These are phyloP conservation scores for Flaveria floridana DNA, from an alignment of 140 eudicot genomes.

Conservation along the genomic window DNA sequence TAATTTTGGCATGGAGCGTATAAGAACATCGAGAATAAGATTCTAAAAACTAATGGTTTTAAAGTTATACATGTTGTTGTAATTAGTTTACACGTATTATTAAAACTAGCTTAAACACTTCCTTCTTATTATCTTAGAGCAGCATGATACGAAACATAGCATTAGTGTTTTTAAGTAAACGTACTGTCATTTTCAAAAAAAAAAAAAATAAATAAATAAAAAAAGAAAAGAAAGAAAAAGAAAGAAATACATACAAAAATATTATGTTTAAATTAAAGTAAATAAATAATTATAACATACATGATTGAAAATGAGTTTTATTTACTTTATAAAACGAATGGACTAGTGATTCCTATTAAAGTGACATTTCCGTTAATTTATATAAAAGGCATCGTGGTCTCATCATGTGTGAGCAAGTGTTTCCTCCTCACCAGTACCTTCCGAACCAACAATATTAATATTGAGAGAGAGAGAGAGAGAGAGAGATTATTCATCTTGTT, in stretches of 20 bases:
- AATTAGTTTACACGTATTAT: not conserved
- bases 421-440: not conserved
- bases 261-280: not conserved
- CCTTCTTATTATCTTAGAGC: too few relatives aligned
- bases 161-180: too few relatives aligned
- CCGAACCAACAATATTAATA: conserved; percentile 7
- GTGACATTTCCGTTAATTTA: conserved; percentile 30
- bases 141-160: too few relatives aligned
- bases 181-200: too few relatives aligned
- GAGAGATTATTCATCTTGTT: not conserved
- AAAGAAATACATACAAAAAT: not conserved
- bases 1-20: too few relatives aligned
- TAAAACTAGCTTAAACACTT: not conserved
- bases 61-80: too few relatives aligned
- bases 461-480: conserved; percentile 6
- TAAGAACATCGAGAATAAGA: too few relatives aligned
- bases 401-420: conserved; percentile 33
- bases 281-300: not conserved
- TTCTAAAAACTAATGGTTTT: too few relatives aligned
- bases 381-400: conserved; percentile 30
- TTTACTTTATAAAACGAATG: not conserved
- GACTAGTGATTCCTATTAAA: not conserved
- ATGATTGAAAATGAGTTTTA: not conserved
- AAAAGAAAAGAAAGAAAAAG: too few relatives aligned
- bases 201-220: too few relatives aligned